Conservation (phyloP, 2,329 filamentous ascomycete genomes). For the Xylaria sp. region DNA sequence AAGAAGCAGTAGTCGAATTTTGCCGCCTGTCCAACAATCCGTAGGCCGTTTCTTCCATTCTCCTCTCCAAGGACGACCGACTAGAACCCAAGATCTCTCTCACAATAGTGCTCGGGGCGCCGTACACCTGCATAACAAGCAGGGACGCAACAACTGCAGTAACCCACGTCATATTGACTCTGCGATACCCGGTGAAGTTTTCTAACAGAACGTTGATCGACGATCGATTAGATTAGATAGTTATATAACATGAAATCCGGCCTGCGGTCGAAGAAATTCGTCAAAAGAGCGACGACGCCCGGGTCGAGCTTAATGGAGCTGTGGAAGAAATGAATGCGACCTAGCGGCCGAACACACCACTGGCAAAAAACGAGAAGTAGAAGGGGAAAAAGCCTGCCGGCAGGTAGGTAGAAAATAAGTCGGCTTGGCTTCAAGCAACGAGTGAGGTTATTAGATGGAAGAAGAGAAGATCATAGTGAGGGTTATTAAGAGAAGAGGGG, state of each 20-base stretch:
- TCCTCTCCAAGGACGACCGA: constrained; percentile 33
- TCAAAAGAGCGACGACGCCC: constrained; percentile 36
- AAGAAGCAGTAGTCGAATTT: constrained; percentile 42
- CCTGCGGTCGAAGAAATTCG: constrained; percentile 42
- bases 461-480: constrained; percentile 38
- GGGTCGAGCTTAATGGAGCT: constrained; percentile 29
- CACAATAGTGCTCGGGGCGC: constrained; percentile 44
- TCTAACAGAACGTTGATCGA: neutral
- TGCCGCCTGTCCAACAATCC: constrained; percentile 40
- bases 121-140: constrained; percentile 51
- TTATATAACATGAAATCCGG: constrained; percentile 35
- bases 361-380: constrained; percentile 36
- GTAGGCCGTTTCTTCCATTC: constrained; percentile 35
- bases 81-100: constrained; percentile 33
- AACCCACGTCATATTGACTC: constrained; percentile 52
- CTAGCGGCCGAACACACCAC: constrained; percentile 34
- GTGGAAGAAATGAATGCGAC: constrained; percentile 31
- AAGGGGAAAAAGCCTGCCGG: constrained; percentile 49
- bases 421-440: constrained; percentile 43
- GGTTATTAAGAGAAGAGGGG: constrained; percentile 32
- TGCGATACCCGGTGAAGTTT: neutral
- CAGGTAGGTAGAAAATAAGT: constrained; percentile 44
- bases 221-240: constrained; percentile 17
- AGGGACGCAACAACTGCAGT: constrained; percentile 50
- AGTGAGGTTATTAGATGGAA: constrained; percentile 34